phyloP scores from a whole-genome alignment of 208 protist genomes.

The Trypanosoma melophagium region DNA sequence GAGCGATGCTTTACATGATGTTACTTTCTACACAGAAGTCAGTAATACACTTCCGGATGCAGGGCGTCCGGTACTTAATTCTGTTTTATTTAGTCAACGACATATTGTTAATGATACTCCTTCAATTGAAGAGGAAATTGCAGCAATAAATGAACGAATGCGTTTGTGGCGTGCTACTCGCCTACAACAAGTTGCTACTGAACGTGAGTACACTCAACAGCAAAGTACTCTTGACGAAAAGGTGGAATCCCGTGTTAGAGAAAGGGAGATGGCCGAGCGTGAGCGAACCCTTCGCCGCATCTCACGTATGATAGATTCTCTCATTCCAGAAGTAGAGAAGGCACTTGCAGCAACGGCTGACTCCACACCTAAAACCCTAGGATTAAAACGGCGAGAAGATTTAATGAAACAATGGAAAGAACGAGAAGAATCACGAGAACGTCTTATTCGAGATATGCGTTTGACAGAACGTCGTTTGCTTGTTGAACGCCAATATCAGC shows the following conservation, averaged over 20 bases:
- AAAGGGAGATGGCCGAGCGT: conserved; percentile 38
- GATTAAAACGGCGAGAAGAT: neutral
- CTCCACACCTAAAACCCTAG: neutral
- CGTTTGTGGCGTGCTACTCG: conserved; percentile 37
- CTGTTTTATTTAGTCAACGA: conserved; percentile 32
- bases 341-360: neutral
- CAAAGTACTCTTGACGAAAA: conserved; percentile 25
- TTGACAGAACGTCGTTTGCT: conserved; percentile 28
- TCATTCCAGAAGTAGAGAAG: conserved; percentile 33
- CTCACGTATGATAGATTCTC: conserved; percentile 30
- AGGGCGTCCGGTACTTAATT: conserved; percentile 29
- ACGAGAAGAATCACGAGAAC: conserved; percentile 16
- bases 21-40: conserved; percentile 27
- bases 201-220: conserved; percentile 18
- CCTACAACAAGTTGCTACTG: conserved; percentile 25
- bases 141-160: conserved; percentile 26
- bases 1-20: conserved; percentile 31
- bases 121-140: conserved; percentile 39
- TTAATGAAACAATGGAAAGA: conserved; percentile 20
- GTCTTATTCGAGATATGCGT: conserved; percentile 24
- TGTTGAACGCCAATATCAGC: conserved; percentile 35
- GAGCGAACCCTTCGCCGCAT: conserved; percentile 61
- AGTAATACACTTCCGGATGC: conserved; percentile 23
- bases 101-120: conserved; percentile 29
- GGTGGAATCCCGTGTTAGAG: conserved; percentile 43